Percentiles rank a stretch among this genome's conserved stretches.
phyloP scores from a whole-genome alignment of 1,139 yeast species.

The Pichia sp. region DNA sequence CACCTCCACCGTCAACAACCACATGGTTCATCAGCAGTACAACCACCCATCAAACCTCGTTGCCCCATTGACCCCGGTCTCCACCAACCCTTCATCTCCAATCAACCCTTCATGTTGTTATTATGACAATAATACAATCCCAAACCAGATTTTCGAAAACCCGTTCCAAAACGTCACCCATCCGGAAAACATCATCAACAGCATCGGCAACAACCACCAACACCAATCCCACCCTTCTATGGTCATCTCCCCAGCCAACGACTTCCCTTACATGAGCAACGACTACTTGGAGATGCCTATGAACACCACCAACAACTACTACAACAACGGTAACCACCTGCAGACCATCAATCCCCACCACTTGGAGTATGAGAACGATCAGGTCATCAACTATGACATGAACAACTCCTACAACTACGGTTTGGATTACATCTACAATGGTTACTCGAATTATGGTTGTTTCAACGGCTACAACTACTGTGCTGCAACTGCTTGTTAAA shows the following conservation, averaged over 20 bases:
- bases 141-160: conserved; percentile 26
- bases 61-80: conserved; percentile 4
- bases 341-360: conserved; percentile 1
- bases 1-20: not conserved
- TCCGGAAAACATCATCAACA: not conserved
- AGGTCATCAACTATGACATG: conserved; percentile 1
- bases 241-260: conserved; percentile 7
- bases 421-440: conserved; percentile 1
- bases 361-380: conserved; percentile 2
- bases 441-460: not conserved
- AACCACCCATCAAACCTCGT: not conserved
- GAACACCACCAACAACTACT: not conserved
- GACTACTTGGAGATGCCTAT: not conserved
- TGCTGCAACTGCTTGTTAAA: conserved; percentile 24
- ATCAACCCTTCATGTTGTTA: not conserved
- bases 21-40: not conserved
- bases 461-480: conserved; percentile 14
- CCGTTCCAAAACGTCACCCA: conserved; percentile 22
- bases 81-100: conserved; percentile 15
- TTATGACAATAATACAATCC: conserved; percentile 5
- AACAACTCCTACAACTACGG: conserved; percentile 2
- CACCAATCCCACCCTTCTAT: conserved; percentile 11
- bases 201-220: not conserved
- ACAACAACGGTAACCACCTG: not conserved
- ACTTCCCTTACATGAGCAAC: not conserved